A percentile compares a stretch with the other conserved stretches of the same genome.
Evolutionary conservation across 164 flowering plant species (phyloP).

Genomic region (Buxus sempervirens): DNA sequence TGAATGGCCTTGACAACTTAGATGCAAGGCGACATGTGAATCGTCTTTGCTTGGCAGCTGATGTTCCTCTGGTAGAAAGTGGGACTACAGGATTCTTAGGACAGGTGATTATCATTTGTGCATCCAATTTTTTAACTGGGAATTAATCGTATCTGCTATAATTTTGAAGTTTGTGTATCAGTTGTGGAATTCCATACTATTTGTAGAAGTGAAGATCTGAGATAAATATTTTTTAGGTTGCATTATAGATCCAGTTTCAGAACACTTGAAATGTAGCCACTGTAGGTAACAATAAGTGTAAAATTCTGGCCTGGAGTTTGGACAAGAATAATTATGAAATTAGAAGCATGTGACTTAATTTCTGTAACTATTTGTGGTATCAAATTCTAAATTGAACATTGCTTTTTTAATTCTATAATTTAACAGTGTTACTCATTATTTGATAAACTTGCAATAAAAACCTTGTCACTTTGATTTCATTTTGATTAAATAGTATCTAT

Average conservation of each 20-base stretch:
- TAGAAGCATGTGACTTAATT: no score
- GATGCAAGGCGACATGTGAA: constrained; percentile 98
- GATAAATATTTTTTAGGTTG: background rate
- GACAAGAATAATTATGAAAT: no score
- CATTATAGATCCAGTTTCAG: background rate
- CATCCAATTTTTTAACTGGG: background rate
- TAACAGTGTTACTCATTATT: no score
- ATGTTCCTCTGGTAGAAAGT: constrained; percentile 92
- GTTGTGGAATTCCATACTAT: background rate
- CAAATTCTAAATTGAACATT: no score
- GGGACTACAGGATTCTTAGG: constrained; percentile 98
- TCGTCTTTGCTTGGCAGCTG: constrained; percentile 95
- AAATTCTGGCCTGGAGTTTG: background rate
- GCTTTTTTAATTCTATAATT: no score
- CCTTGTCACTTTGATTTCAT: no score
- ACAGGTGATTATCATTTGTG: constrained; percentile 48
- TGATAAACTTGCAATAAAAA: no score
- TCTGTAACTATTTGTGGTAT: no score
- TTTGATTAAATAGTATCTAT: no score
- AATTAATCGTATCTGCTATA: background rate
- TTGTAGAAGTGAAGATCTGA: background rate
- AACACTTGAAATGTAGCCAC: background rate
- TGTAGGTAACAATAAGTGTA: background rate
- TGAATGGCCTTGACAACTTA: constrained; percentile 95
- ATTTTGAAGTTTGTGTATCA: background rate